These are phyloP conservation scores for Castanospermum australe DNA, from an alignment of 306 rosid species.

Conservation along the genomic window DNA sequence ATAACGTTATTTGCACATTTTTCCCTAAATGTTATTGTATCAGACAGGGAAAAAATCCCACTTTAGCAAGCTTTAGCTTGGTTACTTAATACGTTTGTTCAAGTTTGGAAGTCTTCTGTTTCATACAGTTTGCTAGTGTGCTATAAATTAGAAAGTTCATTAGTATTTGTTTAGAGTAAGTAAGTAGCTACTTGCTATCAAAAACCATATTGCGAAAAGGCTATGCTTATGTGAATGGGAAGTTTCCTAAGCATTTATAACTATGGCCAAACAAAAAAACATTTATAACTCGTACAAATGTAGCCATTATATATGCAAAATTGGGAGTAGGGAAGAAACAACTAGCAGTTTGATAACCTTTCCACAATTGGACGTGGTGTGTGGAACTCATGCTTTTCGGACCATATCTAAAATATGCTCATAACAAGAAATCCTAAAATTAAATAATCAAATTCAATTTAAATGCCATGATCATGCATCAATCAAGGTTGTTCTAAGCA, in stretches of 20 bases:
- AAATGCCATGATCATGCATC: neutral
- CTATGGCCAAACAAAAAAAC: no score
- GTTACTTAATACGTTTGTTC: no score
- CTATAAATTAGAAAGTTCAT: conserved; percentile 18
- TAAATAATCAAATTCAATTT: conserved; percentile 23
- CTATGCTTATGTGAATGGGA: neutral
- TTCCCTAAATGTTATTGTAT: no score
- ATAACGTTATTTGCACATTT: no score
- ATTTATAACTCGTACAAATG: conserved; percentile 11
- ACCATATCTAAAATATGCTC: neutral
- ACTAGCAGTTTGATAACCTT: neutral
- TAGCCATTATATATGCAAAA: neutral
- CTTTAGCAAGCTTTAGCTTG: no score
- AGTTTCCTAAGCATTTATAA: neutral
- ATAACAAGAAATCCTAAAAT: conserved; percentile 28
- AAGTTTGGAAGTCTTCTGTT: conserved; percentile 27
- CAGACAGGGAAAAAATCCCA: no score
- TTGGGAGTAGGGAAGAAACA: conserved; percentile 6
- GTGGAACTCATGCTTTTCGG: conserved; percentile 9
- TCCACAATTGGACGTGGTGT: conserved; percentile 3
- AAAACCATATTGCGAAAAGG: conserved; percentile 16
- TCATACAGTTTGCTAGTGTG: conserved; percentile 28
- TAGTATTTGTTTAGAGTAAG: conserved; percentile 18
- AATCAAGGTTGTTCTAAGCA: neutral
- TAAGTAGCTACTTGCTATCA: no score